Evolutionary conservation across 192 early-diverging fungal species (phyloP), one percentile per base, ranked within the genome.

Genomic region (Polychytrium aggregatum): DNA sequence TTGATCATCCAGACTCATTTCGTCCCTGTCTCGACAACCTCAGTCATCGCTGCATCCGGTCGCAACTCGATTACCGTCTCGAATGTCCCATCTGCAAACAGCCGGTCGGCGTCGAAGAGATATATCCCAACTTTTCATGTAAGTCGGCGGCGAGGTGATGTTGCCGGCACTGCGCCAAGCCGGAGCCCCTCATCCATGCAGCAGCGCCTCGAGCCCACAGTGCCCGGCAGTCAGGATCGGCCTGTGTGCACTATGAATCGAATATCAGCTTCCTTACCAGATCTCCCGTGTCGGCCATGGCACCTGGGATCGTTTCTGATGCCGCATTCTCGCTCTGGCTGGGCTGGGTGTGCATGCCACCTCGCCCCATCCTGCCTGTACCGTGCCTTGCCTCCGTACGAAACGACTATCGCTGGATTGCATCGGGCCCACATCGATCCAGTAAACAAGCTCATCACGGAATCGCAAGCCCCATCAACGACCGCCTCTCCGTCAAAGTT

Each of bases 71-170:
- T 11, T 4, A 4, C 31, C 31, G 11, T 4, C 6, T 11, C 20
- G 63, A 60, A 31, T 93, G 90, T 42, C 90, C 90, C 1, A 63
- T 71, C 0, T 93, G 90, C 59, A 52, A 66, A 46, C 54, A 62
- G 11, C 33, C 68, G 28, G 53, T 92, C 13, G 66, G 50, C 28
- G 46, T 63, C 25, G 72, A 79, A 53, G 72, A 90, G 51, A 86
- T 90, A 37, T 88, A 72, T 50, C 90, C 90, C 13, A 92, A 90
- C 62, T 88, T 87, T 58, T 61, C 73, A 53, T 55, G 83, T 82
- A 59, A 66, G 68, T 61, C 20, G n/a, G 1, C 24, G 11, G 20
- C 24, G 17, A 3, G 39, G 21, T 11, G 47, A 6, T 10, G 18
- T 33, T 45, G 37, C 16, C 18, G 1, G 31, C 1, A 18, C 14